Conservation (phyloP, 169 alveolate genomes). For the Plasmodium reichenowi region DNA sequence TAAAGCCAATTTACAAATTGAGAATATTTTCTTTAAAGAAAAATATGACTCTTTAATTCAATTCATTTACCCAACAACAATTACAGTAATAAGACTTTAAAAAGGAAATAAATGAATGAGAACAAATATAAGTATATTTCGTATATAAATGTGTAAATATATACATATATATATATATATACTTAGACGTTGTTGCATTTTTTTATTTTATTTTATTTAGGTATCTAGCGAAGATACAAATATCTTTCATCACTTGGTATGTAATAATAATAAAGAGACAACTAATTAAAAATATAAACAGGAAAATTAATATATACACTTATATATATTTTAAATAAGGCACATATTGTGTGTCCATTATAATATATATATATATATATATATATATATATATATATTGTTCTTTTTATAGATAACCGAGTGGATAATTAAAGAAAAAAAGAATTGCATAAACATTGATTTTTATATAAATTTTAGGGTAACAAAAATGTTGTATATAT, state of each 20-base stretch:
- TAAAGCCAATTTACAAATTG: slow-evolving; percentile 43
- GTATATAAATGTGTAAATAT: too few species aligned
- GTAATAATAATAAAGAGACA: not conserved
- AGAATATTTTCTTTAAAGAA: slow-evolving; percentile 55
- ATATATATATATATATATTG: not conserved
- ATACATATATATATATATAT: too few species aligned
- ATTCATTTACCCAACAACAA: slow-evolving; percentile 30
- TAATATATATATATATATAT: not conserved
- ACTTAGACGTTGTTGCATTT: not conserved
- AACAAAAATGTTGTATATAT: not conserved
- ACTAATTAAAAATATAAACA: too few species aligned
- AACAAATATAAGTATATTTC: too few species aligned
- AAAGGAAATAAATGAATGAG: not conserved
- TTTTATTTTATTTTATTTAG: slow-evolving; percentile 3
- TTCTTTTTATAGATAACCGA: slow-evolving; percentile 29
- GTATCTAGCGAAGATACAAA: slow-evolving; percentile 54
- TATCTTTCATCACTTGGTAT: slow-evolving; percentile 36
- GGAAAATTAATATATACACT: too few species aligned
- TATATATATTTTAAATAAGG: too few species aligned
- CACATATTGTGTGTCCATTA: too few species aligned
- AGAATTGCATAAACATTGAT: slow-evolving; percentile 36
- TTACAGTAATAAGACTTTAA: slow-evolving; percentile 8
- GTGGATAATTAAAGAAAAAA: slow-evolving; percentile 46
- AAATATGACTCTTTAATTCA: slow-evolving; percentile 32
- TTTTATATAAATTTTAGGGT: slow-evolving; percentile 68